These are phyloP conservation scores for Papilionanthe hybrid DNA, from an alignment of 116 monocot genomes.

Conservation along the genomic window DNA sequence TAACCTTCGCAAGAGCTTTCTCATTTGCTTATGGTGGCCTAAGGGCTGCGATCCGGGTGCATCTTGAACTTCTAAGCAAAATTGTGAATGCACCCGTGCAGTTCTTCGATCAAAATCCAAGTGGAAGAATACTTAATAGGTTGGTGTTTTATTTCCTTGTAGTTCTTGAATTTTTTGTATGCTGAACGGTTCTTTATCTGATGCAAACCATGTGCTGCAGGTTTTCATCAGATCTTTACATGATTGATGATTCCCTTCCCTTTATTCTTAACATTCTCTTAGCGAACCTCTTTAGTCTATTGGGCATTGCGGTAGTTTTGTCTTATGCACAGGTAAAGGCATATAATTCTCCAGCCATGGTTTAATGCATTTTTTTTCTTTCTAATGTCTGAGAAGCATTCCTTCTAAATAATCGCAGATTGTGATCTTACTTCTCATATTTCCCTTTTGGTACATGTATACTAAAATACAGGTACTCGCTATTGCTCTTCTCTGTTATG, in stretches of 20 bases:
- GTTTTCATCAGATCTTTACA: constrained; percentile 97
- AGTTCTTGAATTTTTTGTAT: not conserved
- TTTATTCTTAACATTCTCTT: constrained; percentile 98
- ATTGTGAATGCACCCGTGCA: constrained; percentile 73
- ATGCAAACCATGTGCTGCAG: constrained; percentile 32
- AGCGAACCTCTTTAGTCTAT: constrained; percentile 71
- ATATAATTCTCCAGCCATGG: not conserved
- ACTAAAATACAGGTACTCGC: constrained; percentile 76
- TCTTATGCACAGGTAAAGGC: constrained; percentile 78
- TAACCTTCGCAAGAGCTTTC: constrained; percentile 89
- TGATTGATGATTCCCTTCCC: constrained; percentile 98
- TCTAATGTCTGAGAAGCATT: constrained; percentile 10
- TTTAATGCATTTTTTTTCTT: constrained; percentile 1
- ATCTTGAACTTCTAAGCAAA: constrained; percentile 68
- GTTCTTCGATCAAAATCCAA: constrained; percentile 87
- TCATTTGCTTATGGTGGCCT: constrained; percentile 92
- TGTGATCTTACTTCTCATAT: constrained; percentile 65
- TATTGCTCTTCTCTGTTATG: not conserved
- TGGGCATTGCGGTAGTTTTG: constrained; percentile 75
- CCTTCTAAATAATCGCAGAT: constrained; percentile 38
- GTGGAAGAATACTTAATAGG: constrained; percentile 96
- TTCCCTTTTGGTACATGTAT: constrained; percentile 78
- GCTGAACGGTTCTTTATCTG: constrained; percentile 8
- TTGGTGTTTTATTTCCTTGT: constrained; percentile 15
- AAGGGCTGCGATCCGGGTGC: constrained; percentile 73